These are phyloP conservation scores for Ceratocystis eucalypticola DNA, from an alignment of 2,329 filamentous ascomycete genomes.

Conservation along the genomic window DNA sequence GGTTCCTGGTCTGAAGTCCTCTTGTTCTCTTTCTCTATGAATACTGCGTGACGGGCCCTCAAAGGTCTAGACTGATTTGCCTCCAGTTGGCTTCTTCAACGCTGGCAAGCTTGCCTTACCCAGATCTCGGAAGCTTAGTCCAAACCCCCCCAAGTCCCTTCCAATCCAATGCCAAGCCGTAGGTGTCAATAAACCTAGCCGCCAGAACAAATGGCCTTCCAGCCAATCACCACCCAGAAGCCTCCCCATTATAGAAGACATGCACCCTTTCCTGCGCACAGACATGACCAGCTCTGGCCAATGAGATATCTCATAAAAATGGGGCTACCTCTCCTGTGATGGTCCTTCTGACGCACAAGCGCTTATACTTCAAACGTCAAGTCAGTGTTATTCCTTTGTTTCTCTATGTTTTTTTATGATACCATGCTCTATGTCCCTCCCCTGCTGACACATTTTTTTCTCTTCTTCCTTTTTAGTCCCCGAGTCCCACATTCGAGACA, in stretches of 20 bases:
- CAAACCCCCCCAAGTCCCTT: too few species aligned
- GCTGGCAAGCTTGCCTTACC: neutral
- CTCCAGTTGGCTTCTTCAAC: neutral
- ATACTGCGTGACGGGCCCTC: too few species aligned
- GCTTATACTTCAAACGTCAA: neutral
- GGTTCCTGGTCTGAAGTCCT: neutral
- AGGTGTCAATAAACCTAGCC: conserved; percentile 9
- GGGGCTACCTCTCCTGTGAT: neutral
- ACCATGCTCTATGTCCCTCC: too few species aligned
- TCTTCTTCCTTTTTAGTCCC: neutral
- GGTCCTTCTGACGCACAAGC: neutral
- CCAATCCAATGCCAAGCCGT: neutral
- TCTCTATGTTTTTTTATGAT: neutral
- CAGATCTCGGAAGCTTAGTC: too few species aligned
- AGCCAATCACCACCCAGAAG: conserved; percentile 2
- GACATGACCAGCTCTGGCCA: neutral
- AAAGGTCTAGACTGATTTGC: too few species aligned
- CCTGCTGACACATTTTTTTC: neutral
- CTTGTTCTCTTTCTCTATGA: too few species aligned
- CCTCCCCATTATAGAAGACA: neutral
- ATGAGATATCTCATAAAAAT: neutral
- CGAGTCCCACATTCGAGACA: neutral
- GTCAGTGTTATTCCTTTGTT: neutral
- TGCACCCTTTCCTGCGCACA: neutral
- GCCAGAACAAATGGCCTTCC: neutral